phyloP scores from a whole-genome alignment of 495 filamentous ascomycete genomes.

The Podospora bellae-mahoneyi region DNA sequence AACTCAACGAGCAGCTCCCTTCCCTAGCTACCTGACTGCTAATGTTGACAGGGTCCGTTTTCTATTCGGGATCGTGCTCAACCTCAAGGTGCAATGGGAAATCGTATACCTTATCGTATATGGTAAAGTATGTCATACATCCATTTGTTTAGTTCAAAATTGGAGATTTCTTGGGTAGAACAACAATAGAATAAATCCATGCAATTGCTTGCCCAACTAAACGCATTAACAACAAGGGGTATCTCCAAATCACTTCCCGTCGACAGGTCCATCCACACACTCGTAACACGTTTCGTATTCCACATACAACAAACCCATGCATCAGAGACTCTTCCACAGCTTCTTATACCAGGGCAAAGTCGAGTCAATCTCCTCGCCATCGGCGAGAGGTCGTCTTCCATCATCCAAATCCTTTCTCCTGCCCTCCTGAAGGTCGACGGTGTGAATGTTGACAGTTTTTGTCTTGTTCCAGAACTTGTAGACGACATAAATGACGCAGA shows the following conservation, averaged over 20 bases:
- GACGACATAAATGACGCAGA: constrained; percentile 53
- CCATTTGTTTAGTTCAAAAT: too few species aligned
- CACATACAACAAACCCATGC: background rate
- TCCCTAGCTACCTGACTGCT: too few species aligned
- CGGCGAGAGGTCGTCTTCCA: constrained; percentile 23
- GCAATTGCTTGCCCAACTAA: background rate
- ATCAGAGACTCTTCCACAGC: constrained; percentile 22
- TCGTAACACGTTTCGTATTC: background rate
- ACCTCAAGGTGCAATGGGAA: too few species aligned
- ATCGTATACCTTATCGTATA: too few species aligned
- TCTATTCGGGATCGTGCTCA: too few species aligned
- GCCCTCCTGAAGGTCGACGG: constrained; percentile 60
- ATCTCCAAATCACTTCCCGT: background rate
- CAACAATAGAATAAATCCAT: background rate
- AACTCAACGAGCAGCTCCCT: too few species aligned
- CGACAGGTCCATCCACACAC: background rate
- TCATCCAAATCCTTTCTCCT: constrained; percentile 49
- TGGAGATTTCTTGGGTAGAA: too few species aligned
- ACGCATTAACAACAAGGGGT: background rate
- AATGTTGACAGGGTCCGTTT: too few species aligned
- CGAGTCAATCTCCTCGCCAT: constrained; percentile 10
- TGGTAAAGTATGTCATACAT: too few species aligned
- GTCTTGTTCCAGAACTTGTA: constrained; percentile 62
- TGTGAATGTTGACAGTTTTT: constrained; percentile 45
- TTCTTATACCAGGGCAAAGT: constrained; percentile 31